These are phyloP conservation scores for Rhodotorula babjevae DNA, from an alignment of 768 basidiomycete species.

Conservation along the genomic window DNA sequence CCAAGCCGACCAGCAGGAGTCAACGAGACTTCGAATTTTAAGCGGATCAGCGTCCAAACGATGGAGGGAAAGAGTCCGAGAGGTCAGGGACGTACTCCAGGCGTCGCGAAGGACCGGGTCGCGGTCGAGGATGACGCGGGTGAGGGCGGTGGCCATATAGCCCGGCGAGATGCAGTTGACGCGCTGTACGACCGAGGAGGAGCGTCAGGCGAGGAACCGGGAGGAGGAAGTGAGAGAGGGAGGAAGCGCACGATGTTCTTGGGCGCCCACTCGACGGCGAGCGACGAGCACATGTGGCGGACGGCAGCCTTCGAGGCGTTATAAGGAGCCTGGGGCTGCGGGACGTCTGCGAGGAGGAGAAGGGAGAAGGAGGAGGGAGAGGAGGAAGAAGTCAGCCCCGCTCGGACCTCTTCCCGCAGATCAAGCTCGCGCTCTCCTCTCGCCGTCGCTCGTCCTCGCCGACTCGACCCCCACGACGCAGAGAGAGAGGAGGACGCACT, in stretches of 20 bases:
- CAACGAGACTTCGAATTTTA: not conserved
- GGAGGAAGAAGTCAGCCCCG: not conserved
- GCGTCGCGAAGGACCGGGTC: slow-evolving; percentile 53
- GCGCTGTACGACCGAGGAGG: slow-evolving; percentile 3
- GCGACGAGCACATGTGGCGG: slow-evolving; percentile 83
- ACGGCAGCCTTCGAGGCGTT: slow-evolving; percentile 95
- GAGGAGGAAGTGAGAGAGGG: slow-evolving; percentile 47
- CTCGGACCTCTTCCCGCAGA: not conserved
- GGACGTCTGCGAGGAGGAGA: not conserved
- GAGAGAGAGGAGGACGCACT: slow-evolving; percentile 13
- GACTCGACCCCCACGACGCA: too few relatives aligned
- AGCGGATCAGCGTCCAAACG: too few relatives aligned
- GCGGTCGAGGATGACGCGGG: slow-evolving; percentile 70
- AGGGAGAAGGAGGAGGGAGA: not conserved
- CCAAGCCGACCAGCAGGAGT: slow-evolving; percentile 89
- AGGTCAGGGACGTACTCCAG: slow-evolving; percentile 54
- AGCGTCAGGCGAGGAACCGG: not conserved
- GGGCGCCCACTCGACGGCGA: slow-evolving; percentile 95
- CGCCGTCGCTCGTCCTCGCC: too few relatives aligned
- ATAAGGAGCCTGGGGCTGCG: slow-evolving; percentile 71
- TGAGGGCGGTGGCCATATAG: slow-evolving; percentile 72
- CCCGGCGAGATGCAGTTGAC: slow-evolving; percentile 58
- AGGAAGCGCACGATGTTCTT: slow-evolving; percentile 52
- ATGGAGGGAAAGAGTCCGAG: not conserved
- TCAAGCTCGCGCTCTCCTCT: too few relatives aligned